Evolutionary conservation across 2,329 filamentous ascomycete species (phyloP).

Genomic region (Achaetomium macrosporum): DNA sequence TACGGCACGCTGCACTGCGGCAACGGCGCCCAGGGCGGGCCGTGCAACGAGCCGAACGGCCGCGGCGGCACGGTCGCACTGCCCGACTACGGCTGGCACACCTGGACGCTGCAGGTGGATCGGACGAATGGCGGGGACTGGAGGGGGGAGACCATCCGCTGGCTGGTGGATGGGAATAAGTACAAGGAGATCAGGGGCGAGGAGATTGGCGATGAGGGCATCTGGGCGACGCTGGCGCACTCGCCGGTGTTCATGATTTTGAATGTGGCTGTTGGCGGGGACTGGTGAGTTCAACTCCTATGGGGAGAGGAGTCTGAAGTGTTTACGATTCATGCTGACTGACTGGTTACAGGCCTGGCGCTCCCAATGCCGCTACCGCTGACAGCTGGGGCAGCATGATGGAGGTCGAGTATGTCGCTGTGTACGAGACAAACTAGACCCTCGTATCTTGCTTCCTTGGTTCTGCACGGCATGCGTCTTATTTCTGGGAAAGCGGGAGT

Average conservation of each 20-base stretch:
- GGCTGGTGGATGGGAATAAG: conserved; percentile 41
- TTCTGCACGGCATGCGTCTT: neutral
- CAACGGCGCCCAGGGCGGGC: conserved; percentile 33
- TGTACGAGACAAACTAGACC: conserved; percentile 21
- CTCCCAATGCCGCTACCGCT: conserved; percentile 40
- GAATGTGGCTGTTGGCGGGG: conserved; percentile 51
- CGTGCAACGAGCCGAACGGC: conserved; percentile 48
- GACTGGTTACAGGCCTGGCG: conserved; percentile 37
- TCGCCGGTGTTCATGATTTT: conserved; percentile 47
- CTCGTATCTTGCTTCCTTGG: neutral
- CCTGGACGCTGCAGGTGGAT: conserved; percentile 46
- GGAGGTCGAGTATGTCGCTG: conserved; percentile 47
- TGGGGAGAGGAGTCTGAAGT: no score
- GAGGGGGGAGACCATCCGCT: conserved; percentile 45
- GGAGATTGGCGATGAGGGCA: conserved; percentile 38
- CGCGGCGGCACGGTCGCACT: conserved; percentile 33
- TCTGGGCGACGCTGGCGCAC: conserved; percentile 48
- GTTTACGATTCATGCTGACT: conserved; percentile 17
- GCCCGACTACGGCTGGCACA: conserved; percentile 40
- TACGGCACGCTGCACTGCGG: conserved; percentile 51
- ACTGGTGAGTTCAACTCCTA: conserved; percentile 38
- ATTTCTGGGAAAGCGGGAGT: neutral
- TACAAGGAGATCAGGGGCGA: conserved; percentile 26
- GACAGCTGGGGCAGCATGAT: conserved; percentile 44
- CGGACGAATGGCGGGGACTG: conserved; percentile 38